phyloP scores from a whole-genome alignment of 345 rosid genomes.

The Lepidium didymum region DNA sequence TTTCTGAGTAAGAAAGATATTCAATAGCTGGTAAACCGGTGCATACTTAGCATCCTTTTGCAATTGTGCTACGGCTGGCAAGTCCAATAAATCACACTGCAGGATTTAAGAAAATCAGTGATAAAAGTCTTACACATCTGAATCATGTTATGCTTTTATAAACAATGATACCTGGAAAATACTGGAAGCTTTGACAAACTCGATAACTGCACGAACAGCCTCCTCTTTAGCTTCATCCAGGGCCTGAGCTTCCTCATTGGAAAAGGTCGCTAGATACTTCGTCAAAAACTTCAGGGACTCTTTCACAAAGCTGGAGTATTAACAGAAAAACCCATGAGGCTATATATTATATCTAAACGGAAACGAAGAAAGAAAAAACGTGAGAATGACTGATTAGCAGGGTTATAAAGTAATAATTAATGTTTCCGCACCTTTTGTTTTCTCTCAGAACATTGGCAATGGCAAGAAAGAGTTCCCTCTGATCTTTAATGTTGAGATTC shows the following conservation, averaged over 20 bases:
- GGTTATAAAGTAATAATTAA: not conserved
- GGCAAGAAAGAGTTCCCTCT: slow-evolving; percentile 72
- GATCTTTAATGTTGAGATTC: slow-evolving; percentile 73
- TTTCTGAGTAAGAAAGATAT: slow-evolving; percentile 73
- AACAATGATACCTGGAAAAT: slow-evolving; percentile 65
- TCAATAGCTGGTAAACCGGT: slow-evolving; percentile 68
- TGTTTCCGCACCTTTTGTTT: slow-evolving; percentile 53
- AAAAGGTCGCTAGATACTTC: slow-evolving; percentile 80
- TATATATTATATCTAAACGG: not conserved
- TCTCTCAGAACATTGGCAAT: slow-evolving; percentile 68
- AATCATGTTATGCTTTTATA: not conserved
- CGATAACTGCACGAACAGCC: slow-evolving; percentile 65
- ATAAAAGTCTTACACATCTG: not conserved
- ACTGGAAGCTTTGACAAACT: slow-evolving; percentile 85
- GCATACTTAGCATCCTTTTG: slow-evolving; percentile 75
- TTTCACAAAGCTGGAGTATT: slow-evolving; percentile 50
- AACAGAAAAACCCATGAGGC: slow-evolving; percentile 3
- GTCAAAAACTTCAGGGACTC: slow-evolving; percentile 72
- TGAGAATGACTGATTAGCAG: not conserved
- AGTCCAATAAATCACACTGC: slow-evolving; percentile 92
- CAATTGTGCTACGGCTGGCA: slow-evolving; percentile 78
- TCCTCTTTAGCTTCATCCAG: slow-evolving; percentile 88
- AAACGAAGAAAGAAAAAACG: not conserved
- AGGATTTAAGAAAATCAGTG: not conserved
- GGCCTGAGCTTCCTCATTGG: slow-evolving; percentile 53